These are phyloP conservation scores for Auxenochlorella pyrenoidosa DNA, from an alignment of 139 green algal genomes.

Conservation along the genomic window DNA sequence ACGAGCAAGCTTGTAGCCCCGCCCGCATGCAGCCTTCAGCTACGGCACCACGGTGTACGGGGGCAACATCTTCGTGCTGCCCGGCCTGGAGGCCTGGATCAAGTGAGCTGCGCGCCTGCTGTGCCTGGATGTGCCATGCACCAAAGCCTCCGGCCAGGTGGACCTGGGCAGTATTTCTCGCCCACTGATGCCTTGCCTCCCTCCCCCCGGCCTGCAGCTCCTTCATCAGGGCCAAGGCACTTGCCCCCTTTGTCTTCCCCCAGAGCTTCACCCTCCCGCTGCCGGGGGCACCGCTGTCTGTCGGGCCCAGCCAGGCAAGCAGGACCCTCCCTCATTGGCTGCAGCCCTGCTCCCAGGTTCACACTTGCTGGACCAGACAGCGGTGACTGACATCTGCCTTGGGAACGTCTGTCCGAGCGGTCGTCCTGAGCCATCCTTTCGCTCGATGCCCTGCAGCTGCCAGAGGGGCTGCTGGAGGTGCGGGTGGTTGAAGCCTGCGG, in stretches of 20 bases:
- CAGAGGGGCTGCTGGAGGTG: background rate
- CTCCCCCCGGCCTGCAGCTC: background rate
- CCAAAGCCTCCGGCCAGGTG: too few relatives aligned
- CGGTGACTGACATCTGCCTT: too few relatives aligned
- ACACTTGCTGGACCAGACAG: too few relatives aligned
- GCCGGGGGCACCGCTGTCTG: background rate
- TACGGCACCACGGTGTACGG: slow-evolving; percentile 8
- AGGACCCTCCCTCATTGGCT: background rate
- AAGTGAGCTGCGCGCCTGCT: background rate
- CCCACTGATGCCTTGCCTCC: too few relatives aligned
- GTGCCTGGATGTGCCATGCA: background rate
- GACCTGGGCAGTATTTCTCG: background rate
- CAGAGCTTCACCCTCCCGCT: background rate
- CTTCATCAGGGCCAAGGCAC: slow-evolving; percentile 10
- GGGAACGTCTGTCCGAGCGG: too few relatives aligned
- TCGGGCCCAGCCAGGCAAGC: background rate
- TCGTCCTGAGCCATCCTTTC: too few relatives aligned
- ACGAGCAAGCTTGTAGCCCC: too few relatives aligned
- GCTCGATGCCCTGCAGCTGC: background rate
- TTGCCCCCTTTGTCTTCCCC: slow-evolving; percentile 26
- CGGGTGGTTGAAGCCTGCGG: slow-evolving; percentile 1
- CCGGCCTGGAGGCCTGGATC: slow-evolving; percentile 26
- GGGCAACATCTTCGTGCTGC: slow-evolving; percentile 19
- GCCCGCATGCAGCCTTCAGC: background rate
- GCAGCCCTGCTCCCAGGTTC: background rate